Evolutionary conservation across 257 asterid genomes (phyloP).

Genomic region (Plectranthus barbatus): DNA sequence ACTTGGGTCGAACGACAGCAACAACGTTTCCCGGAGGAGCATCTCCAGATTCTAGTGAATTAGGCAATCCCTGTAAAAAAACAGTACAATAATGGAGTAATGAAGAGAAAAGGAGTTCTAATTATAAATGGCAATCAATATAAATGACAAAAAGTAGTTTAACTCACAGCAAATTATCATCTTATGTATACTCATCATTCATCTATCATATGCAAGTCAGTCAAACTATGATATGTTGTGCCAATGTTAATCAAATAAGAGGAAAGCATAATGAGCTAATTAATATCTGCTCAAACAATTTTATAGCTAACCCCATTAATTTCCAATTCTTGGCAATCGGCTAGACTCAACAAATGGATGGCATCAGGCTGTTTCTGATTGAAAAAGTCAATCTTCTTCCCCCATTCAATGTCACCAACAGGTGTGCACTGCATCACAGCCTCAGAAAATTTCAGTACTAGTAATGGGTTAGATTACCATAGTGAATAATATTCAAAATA

Average conservation of each 20-base stretch:
- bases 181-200: background rate
- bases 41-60: slow-evolving; percentile 41
- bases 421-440: slow-evolving; percentile 40
- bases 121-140: too few relatives aligned
- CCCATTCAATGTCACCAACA: slow-evolving; percentile 39
- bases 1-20: slow-evolving; percentile 54
- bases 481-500: background rate
- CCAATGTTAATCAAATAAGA: background rate
- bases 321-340: slow-evolving; percentile 32
- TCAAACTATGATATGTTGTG: background rate
- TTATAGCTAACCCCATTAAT: slow-evolving; percentile 51
- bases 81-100: background rate
- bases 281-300: background rate
- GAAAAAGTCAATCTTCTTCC: slow-evolving; percentile 20
- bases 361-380: slow-evolving; percentile 40
- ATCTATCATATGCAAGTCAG: background rate
- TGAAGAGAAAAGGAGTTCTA: too few relatives aligned
- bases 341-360: slow-evolving; percentile 30
- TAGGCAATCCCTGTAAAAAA: slow-evolving; percentile 39
- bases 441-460: background rate
- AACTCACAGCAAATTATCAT: background rate
- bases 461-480: background rate
- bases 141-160: too few relatives aligned
- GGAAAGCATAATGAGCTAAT: background rate
- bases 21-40: slow-evolving; percentile 36